A percentile compares a stretch with the other conserved stretches of the same genome.
These are phyloP conservation scores for Mycosphaerella sp. DNA, from an alignment of 2,329 filamentous ascomycete species.

Conservation along the genomic window DNA sequence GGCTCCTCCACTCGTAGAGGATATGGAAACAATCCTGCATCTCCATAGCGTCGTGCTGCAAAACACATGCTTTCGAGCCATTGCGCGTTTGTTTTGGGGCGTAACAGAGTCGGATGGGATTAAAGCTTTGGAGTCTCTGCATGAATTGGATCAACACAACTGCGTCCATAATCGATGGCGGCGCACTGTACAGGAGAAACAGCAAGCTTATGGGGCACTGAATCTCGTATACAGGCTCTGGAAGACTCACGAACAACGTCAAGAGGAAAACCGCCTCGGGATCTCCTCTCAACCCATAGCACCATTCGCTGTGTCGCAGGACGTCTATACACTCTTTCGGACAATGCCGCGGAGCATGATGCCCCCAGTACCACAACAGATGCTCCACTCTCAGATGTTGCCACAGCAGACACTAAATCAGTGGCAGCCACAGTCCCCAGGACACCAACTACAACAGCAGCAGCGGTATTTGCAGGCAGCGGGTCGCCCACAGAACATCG, in stretches of 20 bases:
- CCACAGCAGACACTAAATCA: neutral
- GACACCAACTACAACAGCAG: constrained; percentile 10
- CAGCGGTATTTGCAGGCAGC: neutral
- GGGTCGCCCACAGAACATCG: neutral
- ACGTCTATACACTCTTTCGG: constrained; percentile 10
- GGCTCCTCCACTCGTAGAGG: constrained; percentile 53
- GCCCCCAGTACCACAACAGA: neutral
- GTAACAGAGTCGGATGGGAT: constrained; percentile 11
- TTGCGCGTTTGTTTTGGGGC: constrained; percentile 43
- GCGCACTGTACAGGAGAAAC: constrained; percentile 14
- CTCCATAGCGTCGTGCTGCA: constrained; percentile 50
- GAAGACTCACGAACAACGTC: neutral
- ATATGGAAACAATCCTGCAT: constrained; percentile 46
- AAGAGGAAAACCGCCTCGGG: neutral
- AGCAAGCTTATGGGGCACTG: constrained; percentile 12
- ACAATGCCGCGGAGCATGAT: neutral
- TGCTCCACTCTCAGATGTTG: constrained; percentile 10
- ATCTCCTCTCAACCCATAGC: neutral
- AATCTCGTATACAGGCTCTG: constrained; percentile 12
- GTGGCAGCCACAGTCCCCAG: neutral
- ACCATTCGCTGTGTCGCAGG: constrained; percentile 3
- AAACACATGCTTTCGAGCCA: constrained; percentile 48
- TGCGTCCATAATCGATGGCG: constrained; percentile 12
- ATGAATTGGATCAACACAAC: constrained; percentile 20
- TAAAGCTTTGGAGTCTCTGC: constrained; percentile 17